Evolutionary conservation across 805 yeast genomes (phyloP), one percentile per base, ranked within the genome.

Genomic region (Kodamaea restingae): DNA sequence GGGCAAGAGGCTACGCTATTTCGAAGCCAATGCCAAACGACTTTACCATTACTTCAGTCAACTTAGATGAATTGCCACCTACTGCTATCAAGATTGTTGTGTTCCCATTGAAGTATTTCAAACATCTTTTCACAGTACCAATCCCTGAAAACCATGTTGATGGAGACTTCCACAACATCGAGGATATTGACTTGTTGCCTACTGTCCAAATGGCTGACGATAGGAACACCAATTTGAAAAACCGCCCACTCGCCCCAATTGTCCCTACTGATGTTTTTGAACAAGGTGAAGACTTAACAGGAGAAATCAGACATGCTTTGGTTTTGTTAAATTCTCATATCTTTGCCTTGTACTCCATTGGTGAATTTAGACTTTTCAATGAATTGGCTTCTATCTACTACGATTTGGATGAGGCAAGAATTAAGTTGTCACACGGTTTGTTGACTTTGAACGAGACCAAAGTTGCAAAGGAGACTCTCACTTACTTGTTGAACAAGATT

Each of bases 1-100:
- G 95, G 95, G 87, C 80, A 17, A 71, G 95, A 49, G 95, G 88
- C 9, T 87, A 88, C 57, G 70, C 77, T 3, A 63, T 83, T 25
- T 65, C 81, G 27, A 73, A 79, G 42, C 90, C 95, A 5, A 63
- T 79, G 39, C 91, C 91, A 1, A 71, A 77, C 22, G 87, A 81
- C 53, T 83, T 78, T 58, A 67, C 74, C 31, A 73, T 81, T 26
- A 77, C 84, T 10, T 71, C 79, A 1, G 73, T 78, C 18, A 75
- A 77, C 47, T 65, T 78, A 46, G 85, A 81, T 38, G 76, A 75
- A 39, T 63, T 84, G 38, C 88, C 88, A 0, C 80, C 76, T 30
- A 63, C 68, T 39, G 72, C 70, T 35, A 60, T 75, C 29, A 63
- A 66, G 12, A 67, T 80, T n/a, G 80, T 71, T 2, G 69, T 84